Base-by-base conservation (phyloP, 169 alveolate genomes). In the Eimeria necatrix region DNA sequence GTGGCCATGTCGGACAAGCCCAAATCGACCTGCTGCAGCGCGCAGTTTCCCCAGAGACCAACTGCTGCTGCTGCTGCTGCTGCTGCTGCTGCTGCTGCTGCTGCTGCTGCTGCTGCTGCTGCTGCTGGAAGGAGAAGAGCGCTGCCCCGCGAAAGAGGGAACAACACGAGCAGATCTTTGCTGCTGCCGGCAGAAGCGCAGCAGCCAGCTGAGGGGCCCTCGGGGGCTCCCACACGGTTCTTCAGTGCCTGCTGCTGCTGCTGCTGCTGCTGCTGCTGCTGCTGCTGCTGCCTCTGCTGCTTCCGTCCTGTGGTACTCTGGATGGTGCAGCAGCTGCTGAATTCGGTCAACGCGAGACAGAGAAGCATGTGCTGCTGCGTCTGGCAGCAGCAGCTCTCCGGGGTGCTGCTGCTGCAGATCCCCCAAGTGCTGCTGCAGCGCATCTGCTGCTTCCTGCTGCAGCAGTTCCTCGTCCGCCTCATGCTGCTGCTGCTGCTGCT, bases 351-450 rank as follows among this genome's bases (percentile, higher is more conserved):
- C 78, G 12, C 78, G n/a, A 24, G 78, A 68, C 12, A 68, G 78
- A 24, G 78, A 68, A 14, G 78, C 78, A 68, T n/a, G 78, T 68
- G 78, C 78, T 74, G 85, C 85, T 74, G 49, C 85, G 0, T 41
- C 56, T 12, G 56, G 85, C 59, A 24, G 51, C 85, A 32, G 22
- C 85, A 32, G n/a, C 56, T 74, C 60, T 46, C 56, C 85, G 7
- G 60, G 85, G 85, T 24, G 85, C 56, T 74, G 85, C 85, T 74
- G 85, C 85, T 74, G 85, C 59, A 24, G 85, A 8, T 74, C 60
- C 4, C 56, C 60, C n/a, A 32, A n/a, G 60, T 74, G 85, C 85
- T 24, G 85, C 56, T 74, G 85, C 85, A 32, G 41, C n/a, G 85
- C 56, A 8, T 32, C 85, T 12, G 12, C 56, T 46, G 51, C 56